Evolutionary conservation across 2,329 filamentous ascomycete species (phyloP).

Genomic region (Botrytis fabae): DNA sequence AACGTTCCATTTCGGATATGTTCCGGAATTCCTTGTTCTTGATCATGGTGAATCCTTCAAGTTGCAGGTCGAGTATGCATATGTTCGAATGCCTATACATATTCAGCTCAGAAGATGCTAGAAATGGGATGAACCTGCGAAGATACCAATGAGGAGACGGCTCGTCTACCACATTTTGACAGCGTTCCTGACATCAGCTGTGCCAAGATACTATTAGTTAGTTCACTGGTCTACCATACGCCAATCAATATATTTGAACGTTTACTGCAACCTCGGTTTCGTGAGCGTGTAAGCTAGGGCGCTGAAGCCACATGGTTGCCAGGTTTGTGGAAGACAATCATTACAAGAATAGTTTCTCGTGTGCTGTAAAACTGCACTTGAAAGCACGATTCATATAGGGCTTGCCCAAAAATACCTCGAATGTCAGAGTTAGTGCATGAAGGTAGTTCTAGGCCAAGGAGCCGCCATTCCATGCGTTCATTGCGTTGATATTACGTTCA

Average conservation of each 20-base stretch:
- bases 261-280: neutral
- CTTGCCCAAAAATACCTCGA: neutral
- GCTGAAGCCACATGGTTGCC: constrained; percentile 9
- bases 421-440: neutral
- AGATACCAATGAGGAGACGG: constrained; percentile 5
- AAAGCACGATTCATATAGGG: neutral
- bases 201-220: neutral
- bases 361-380: neutral
- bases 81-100: neutral
- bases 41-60: neutral
- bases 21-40: neutral
- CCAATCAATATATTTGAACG: constrained; percentile 7
- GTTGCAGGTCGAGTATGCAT: constrained; percentile 3
- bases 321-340: neutral
- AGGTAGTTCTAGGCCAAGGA: neutral
- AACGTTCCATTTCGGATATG: neutral
- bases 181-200: constrained; percentile 19
- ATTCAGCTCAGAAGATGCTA: constrained; percentile 9
- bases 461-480: neutral
- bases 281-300: neutral
- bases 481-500: neutral
- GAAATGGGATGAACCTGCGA: neutral
- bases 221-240: neutral
- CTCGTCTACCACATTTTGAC: constrained; percentile 18
- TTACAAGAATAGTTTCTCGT: constrained; percentile 2